phyloP scores from a whole-genome alignment of 2,329 filamentous ascomycete genomes.

The Mariannaea elegans region DNA sequence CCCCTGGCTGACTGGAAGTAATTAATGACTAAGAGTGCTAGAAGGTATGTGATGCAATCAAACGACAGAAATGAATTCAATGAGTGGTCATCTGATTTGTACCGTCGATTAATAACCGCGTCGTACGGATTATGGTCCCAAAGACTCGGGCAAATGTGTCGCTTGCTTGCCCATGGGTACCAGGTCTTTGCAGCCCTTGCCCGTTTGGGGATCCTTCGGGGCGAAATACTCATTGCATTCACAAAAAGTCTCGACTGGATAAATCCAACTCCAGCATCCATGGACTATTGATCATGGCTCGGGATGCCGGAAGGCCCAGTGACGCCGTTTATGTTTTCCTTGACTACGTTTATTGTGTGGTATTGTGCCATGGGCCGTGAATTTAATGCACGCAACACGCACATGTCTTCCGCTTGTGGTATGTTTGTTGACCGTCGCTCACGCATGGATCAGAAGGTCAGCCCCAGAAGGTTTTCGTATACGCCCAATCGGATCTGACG shows the following conservation, averaged over 20 bases:
- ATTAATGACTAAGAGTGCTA: constrained; percentile 8
- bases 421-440: constrained; percentile 36
- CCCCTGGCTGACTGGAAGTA: background rate
- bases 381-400: constrained; percentile 42
- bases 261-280: constrained; percentile 8
- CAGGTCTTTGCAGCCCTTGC: background rate
- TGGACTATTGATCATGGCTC: constrained; percentile 1
- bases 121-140: constrained; percentile 17
- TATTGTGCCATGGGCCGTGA: constrained; percentile 29
- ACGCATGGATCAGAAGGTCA: constrained; percentile 36
- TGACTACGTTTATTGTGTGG: constrained; percentile 15
- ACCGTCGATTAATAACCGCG: constrained; percentile 4
- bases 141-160: constrained; percentile 23
- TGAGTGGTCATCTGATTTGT: constrained; percentile 15
- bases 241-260: constrained; percentile 1
- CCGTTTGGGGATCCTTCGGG: background rate
- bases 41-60: constrained; percentile 20
- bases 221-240: constrained; percentile 6
- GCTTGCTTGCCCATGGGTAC: constrained; percentile 24
- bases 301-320: constrained; percentile 11
- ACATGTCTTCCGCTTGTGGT: constrained; percentile 38
- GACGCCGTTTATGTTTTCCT: constrained; percentile 4
- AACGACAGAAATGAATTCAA: constrained; percentile 5
- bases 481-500: constrained; percentile 39
- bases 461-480: constrained; percentile 28